Evolutionary conservation across 371 early-diverging fungal species (phyloP).

Genomic region (Mortierella sp.): DNA sequence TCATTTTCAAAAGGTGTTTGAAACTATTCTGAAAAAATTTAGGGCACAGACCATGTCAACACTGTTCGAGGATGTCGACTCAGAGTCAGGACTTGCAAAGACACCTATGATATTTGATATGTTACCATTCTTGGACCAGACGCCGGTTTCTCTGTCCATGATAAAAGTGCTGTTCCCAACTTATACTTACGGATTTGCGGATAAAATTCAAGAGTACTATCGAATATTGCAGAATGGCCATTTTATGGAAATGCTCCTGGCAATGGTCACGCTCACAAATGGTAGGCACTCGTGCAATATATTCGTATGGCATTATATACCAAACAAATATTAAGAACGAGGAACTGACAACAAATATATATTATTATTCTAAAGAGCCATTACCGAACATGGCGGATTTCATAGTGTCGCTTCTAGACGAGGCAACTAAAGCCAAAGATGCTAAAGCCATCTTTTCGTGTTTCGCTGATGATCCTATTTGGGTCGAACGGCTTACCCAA

Average conservation of each 20-base stretch:
- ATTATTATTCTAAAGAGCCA: conserved; percentile 16
- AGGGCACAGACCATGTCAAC: conserved; percentile 47
- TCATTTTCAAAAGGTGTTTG: conserved; percentile 56
- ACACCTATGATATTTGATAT: conserved; percentile 50
- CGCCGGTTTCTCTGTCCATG: conserved; percentile 39
- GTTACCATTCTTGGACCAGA: conserved; percentile 51
- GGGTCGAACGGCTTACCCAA: conserved; percentile 45
- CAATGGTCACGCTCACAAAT: conserved; percentile 39
- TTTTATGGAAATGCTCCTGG: conserved; percentile 47
- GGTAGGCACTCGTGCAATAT: conserved; percentile 14
- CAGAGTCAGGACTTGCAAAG: conserved; percentile 36
- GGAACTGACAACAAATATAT: neutral
- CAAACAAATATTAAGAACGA: neutral
- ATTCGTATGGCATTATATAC: neutral
- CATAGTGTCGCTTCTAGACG: conserved; percentile 43
- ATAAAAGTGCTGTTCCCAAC: conserved; percentile 44
- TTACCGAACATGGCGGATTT: conserved; percentile 37
- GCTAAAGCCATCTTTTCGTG: conserved; percentile 41
- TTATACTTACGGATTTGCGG: conserved; percentile 36
- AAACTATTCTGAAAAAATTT: conserved; percentile 48
- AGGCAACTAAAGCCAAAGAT: conserved; percentile 37
- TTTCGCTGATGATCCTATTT: conserved; percentile 48
- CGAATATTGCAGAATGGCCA: conserved; percentile 29
- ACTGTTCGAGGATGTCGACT: conserved; percentile 40
- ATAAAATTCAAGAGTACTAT: conserved; percentile 41